Base-by-base conservation (phyloP, 495 filamentous ascomycete genomes). In the Neurospora sp. region DNA sequence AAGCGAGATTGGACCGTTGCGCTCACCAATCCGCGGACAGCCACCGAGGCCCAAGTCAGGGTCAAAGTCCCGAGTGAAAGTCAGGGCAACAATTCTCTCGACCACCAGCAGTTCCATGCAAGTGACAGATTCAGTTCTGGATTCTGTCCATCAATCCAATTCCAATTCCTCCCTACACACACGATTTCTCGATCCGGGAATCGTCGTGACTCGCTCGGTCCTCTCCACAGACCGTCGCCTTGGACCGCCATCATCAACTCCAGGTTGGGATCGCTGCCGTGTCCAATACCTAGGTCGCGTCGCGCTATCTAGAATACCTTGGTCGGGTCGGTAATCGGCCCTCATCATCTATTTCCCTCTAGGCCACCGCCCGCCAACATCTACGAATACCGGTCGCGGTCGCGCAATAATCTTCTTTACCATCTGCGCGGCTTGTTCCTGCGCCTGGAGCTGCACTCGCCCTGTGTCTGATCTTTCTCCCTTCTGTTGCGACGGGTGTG, bases 1-100 rank as follows among this genome's bases (percentile, higher is more conserved):
- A 81, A 81, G 80, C 80, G 80, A 81, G 78, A 81, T 81, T 81
- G 78, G 71, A 69, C 69, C 72, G 69, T 76, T 72, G 76, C 76
- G 62, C 74, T 73, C 74, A 69, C 76, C 76, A 76, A 79, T 76
- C 76, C 75, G 74, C 73, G 39, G 66, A 72, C 75, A 70, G 48
- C 70, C 73, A 48, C 44, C 38, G 31, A 31, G 27, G 27, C 72
- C 27, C 70, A 23, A 54, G 40, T 35, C 14, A 31, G 20, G 27
- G 42, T 20, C 35, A 54, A 71, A 72, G 16, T 18, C 14, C 54
- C 54, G 20, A 27, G 46, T 46, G 42, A 54, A 62, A 27, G 54
- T 62, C 54, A 62, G 12, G 23, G 54, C 54, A 31, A 62, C 54
- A 59, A 35, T 62, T 62, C 23, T 62, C 54, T 62, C 54, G 20